Percentiles rank a stretch among this genome's conserved stretches.
These are phyloP conservation scores for Syzygium grande DNA, from an alignment of 345 rosid species.

Conservation along the genomic window DNA sequence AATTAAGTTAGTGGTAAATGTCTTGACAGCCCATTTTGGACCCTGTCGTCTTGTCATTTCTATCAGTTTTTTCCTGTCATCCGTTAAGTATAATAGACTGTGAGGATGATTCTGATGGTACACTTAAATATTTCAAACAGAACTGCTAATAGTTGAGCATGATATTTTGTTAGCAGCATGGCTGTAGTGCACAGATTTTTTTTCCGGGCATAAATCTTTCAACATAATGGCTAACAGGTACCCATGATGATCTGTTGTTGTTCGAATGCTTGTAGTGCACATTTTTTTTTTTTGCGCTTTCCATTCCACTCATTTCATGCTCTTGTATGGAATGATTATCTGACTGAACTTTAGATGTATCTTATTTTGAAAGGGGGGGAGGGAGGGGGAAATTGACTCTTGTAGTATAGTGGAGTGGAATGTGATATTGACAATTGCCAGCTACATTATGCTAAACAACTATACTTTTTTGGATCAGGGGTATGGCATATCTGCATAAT, in stretches of 20 bases:
- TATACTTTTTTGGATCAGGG: slow-evolving; percentile 35
- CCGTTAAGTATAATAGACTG: background rate
- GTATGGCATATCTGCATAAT: slow-evolving; percentile 97
- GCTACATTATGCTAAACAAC: background rate
- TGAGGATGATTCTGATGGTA: background rate
- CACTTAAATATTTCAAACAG: background rate
- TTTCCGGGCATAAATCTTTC: background rate
- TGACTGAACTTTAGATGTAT: background rate
- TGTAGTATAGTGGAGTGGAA: background rate
- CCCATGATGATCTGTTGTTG: background rate
- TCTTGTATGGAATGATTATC: background rate
- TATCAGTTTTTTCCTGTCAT: background rate
- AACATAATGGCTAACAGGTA: background rate
- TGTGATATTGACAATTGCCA: background rate
- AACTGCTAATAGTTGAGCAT: background rate
- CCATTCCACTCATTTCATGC: background rate
- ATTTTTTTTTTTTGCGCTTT: background rate
- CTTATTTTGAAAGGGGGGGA: background rate
- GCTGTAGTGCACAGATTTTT: background rate
- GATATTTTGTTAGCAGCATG: background rate
- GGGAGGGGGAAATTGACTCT: background rate
- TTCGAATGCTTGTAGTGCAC: background rate
- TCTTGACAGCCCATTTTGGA: background rate
- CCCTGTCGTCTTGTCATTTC: background rate
- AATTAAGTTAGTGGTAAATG: background rate